Conservation (phyloP, 208 protist genomes). For the Phytomonas serpens region DNA sequence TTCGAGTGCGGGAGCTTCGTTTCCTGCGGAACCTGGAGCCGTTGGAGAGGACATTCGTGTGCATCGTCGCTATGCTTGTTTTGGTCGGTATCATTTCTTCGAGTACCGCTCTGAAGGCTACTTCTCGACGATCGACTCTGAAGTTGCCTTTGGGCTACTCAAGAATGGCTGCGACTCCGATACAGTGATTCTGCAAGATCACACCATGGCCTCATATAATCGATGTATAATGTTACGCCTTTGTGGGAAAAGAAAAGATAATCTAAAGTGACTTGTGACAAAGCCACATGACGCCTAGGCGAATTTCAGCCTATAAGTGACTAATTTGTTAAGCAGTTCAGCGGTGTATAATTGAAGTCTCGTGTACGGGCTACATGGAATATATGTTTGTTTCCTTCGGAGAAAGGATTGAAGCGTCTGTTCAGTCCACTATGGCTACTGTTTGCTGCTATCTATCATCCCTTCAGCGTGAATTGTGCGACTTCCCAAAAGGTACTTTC, state of each 20-base stretch:
- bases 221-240: constrained; percentile 51
- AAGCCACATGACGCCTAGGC: background rate
- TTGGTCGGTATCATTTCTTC: constrained; percentile 73
- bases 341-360: background rate
- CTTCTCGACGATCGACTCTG: constrained; percentile 49
- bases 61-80: constrained; percentile 56
- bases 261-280: background rate
- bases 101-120: constrained; percentile 36
- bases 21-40: constrained; percentile 2
- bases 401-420: too few species aligned
- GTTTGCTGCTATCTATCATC: background rate
- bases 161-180: constrained; percentile 36
- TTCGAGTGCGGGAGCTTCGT: background rate
- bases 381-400: too few species aligned
- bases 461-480: background rate
- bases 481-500: background rate
- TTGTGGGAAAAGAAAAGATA: constrained; percentile 20
- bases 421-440: background rate
- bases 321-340: background rate
- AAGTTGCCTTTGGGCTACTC: constrained; percentile 44
- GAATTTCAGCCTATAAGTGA: background rate
- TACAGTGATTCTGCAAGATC: constrained; percentile 27
- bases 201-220: constrained; percentile 62
- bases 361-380: background rate
- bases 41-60: constrained; percentile 15